Evolutionary conservation across 345 rosid species (phyloP).

Genomic region (Salix purpurea): DNA sequence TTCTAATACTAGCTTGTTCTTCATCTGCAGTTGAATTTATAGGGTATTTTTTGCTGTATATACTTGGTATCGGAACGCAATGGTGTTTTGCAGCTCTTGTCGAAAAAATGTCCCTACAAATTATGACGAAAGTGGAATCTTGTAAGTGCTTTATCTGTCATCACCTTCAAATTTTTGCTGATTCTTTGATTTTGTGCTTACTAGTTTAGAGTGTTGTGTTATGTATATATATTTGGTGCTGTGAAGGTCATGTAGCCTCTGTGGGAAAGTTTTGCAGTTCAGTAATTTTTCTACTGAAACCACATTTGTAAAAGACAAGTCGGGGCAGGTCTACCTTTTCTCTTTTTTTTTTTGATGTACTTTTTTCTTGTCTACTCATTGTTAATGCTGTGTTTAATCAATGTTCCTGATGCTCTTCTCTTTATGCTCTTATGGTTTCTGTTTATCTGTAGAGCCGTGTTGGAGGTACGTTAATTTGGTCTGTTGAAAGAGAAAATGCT

Average conservation of each 20-base stretch:
- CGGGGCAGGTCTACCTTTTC: constrained; percentile 10
- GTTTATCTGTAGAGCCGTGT: constrained; percentile 14
- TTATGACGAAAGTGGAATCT: constrained; percentile 11
- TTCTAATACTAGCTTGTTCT: background rate
- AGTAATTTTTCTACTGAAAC: constrained; percentile 21
- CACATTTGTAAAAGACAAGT: constrained; percentile 13
- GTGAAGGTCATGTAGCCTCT: constrained; percentile 23
- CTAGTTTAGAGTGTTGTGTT: background rate
- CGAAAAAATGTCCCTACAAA: background rate
- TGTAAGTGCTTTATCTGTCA: background rate
- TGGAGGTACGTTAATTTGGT: constrained; percentile 12
- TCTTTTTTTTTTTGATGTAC: background rate
- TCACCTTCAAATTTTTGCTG: background rate
- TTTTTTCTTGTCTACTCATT: too few relatives aligned
- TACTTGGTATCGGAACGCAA: background rate
- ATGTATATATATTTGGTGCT: background rate
- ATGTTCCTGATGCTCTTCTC: background rate
- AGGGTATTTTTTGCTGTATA: background rate
- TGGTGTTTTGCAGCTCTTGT: constrained; percentile 15
- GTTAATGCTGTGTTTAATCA: background rate
- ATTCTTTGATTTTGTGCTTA: background rate
- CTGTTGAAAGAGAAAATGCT: constrained; percentile 14
- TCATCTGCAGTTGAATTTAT: background rate
- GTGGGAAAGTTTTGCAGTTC: constrained; percentile 21
- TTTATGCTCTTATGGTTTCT: background rate